These are phyloP conservation scores for Populus deltoides DNA, from an alignment of 345 rosid species.

Conservation along the genomic window DNA sequence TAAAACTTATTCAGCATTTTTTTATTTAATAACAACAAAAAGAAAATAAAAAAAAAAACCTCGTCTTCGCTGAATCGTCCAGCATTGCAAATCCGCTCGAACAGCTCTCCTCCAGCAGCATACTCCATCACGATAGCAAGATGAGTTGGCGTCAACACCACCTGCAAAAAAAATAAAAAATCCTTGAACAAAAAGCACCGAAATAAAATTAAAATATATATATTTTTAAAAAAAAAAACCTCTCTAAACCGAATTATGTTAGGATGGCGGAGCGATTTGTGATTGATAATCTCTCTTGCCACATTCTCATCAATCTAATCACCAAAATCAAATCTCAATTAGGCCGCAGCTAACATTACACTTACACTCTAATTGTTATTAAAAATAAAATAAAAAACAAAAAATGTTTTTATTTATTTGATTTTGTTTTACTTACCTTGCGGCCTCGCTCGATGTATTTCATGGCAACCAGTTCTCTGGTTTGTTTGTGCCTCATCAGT, in stretches of 20 bases:
- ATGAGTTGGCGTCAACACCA: conserved; percentile 66
- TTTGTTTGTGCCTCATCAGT: conserved; percentile 25
- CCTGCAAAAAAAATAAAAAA: conserved; percentile 23
- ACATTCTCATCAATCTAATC: conserved; percentile 58
- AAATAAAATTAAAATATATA: not conserved
- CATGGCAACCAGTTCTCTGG: conserved; percentile 26
- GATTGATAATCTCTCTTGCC: conserved; percentile 58
- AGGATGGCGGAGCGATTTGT: conserved; percentile 56
- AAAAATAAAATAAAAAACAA: not conserved
- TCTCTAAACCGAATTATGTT: conserved; percentile 59
- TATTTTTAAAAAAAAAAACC: conserved; percentile 19
- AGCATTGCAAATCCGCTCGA: conserved; percentile 55
- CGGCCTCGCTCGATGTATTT: conserved; percentile 27
- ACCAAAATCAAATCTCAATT: not conserved
- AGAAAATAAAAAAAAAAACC: conserved; percentile 17
- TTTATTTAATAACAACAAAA: not conserved
- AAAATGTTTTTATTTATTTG: too few relatives aligned
- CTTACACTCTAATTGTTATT: not conserved
- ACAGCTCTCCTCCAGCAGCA: conserved; percentile 70
- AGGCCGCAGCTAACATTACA: not conserved
- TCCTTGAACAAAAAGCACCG: not conserved
- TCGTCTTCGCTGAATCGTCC: conserved; percentile 77
- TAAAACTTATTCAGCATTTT: not conserved
- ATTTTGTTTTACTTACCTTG: conserved; percentile 1
- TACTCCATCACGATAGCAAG: conserved; percentile 68